phyloP scores from a whole-genome alignment of 2,329 filamentous ascomycete species.

The Dothideomycetes sp. region DNA sequence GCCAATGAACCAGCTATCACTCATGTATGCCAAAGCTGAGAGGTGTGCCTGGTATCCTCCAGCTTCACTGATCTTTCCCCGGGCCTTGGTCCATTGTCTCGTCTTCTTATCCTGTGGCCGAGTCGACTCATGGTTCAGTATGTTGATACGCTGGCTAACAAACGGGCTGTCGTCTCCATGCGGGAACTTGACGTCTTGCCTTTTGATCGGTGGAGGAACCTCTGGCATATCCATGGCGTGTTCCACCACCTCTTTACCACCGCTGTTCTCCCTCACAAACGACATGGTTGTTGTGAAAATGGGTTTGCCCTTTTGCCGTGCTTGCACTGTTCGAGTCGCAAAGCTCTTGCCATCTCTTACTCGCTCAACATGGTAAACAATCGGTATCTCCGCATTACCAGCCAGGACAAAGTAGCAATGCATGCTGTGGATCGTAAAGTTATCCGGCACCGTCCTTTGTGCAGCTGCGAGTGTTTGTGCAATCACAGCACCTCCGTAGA shows the following conservation, averaged over 20 bases:
- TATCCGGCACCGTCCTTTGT: conserved; percentile 68
- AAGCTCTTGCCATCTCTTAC: conserved; percentile 86
- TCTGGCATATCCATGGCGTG: conserved; percentile 51
- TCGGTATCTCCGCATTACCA: conserved; percentile 71
- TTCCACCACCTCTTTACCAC: conserved; percentile 45
- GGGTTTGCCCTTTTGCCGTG: conserved; percentile 71
- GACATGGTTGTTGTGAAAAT: conserved; percentile 96
- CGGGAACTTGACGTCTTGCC: conserved; percentile 21
- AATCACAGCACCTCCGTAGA: conserved; percentile 89
- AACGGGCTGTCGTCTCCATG: conserved; percentile 40
- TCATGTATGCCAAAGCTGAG: conserved; percentile 83
- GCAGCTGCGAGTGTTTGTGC: conserved; percentile 83
- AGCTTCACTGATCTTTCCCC: conserved; percentile 59
- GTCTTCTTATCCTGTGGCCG: conserved; percentile 57
- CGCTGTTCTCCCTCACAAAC: conserved; percentile 60
- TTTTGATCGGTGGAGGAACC: conserved; percentile 31
- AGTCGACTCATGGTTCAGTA: conserved; percentile 40
- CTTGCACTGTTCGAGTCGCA: conserved; percentile 90
- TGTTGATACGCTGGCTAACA: conserved; percentile 44
- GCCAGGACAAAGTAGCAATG: conserved; percentile 98
- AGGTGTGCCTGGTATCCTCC: conserved; percentile 75
- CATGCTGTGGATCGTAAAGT: conserved; percentile 87
- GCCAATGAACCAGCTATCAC: conserved; percentile 67
- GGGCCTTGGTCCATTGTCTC: conserved; percentile 58
- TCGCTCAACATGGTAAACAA: conserved; percentile 89